These are phyloP conservation scores for Lactifluus piperatus DNA, from an alignment of 768 basidiomycete genomes.

Conservation along the genomic window DNA sequence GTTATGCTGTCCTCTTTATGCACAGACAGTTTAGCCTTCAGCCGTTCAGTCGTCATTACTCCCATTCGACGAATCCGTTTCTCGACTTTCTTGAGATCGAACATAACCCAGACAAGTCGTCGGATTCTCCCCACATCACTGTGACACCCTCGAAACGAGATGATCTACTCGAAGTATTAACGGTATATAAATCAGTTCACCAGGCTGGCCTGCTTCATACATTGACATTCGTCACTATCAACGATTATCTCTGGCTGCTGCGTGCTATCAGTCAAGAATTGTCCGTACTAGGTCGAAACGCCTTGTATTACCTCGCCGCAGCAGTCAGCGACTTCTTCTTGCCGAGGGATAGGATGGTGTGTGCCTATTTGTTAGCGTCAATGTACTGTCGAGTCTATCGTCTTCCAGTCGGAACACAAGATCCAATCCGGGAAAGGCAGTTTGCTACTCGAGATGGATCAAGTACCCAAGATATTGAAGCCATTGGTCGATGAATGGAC, in stretches of 20 bases:
- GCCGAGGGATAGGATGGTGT: conserved; percentile 81
- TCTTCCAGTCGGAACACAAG: conserved; percentile 86
- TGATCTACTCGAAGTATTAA: conserved; percentile 63
- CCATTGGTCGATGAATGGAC: conserved; percentile 94
- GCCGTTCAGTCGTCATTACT: conserved; percentile 96
- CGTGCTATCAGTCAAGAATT: conserved; percentile 77
- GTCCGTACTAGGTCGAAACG: conserved; percentile 52
- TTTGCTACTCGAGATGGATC: conserved; percentile 94
- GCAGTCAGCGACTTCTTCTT: conserved; percentile 98
- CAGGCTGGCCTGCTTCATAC: conserved; percentile 67
- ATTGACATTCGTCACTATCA: conserved; percentile 86
- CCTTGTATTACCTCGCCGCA: conserved; percentile 95
- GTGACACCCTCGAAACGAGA: conserved; percentile 58
- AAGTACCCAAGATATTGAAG: conserved; percentile 93
- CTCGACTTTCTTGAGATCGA: conserved; percentile 85
- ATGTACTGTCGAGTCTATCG: neutral
- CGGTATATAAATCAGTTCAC: conserved; percentile 75
- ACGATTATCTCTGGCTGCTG: conserved; percentile 92
- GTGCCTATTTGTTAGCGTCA: conserved; percentile 22
- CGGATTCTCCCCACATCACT: conserved; percentile 40
- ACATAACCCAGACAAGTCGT: conserved; percentile 10
- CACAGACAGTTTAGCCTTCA: conserved; percentile 96
- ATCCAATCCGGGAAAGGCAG: conserved; percentile 96
- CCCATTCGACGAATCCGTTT: conserved; percentile 96
- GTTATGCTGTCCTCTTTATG: conserved; percentile 98